phyloP scores from a whole-genome alignment of 164 flowering plant genomes.

The Magnolia changhungtana region DNA sequence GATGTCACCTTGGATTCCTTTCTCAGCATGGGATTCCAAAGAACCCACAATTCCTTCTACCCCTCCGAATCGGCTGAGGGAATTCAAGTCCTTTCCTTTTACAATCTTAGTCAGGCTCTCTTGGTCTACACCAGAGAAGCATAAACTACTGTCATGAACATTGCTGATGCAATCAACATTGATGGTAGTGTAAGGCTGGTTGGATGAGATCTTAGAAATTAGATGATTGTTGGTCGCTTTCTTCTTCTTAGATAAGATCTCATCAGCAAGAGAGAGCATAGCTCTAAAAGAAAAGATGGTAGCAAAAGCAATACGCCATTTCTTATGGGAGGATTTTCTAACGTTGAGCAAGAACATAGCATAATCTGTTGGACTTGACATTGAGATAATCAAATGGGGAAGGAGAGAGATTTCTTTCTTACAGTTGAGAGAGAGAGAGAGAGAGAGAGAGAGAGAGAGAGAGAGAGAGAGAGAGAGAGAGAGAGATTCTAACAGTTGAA shows the following conservation, averaged over 20 bases:
- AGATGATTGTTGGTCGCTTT: not conserved
- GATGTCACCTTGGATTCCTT: constrained; percentile 38
- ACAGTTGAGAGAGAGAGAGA: too few relatives aligned
- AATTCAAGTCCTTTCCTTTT: constrained; percentile 26
- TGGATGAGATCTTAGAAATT: not conserved
- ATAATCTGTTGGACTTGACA: not conserved
- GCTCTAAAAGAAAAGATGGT: not conserved
- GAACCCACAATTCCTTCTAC: constrained; percentile 29
- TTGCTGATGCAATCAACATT: not conserved
- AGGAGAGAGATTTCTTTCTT: too few relatives aligned
- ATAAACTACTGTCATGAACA: not conserved
- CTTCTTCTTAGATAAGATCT: constrained; percentile 12
- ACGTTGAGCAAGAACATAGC: not conserved
- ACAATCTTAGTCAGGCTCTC: constrained; percentile 27
- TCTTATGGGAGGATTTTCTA: not conserved
- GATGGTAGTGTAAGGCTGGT: constrained; percentile 11
- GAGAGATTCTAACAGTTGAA: too few relatives aligned
- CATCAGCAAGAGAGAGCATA: constrained; percentile 29
- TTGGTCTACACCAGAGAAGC: constrained; percentile 13
- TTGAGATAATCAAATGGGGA: too few relatives aligned
- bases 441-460: too few relatives aligned
- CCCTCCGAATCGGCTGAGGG: constrained; percentile 34
- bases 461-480: too few relatives aligned
- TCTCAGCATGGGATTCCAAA: constrained; percentile 33
- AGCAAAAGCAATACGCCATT: not conserved